Conservation (phyloP, 1,284 basidiomycete species). For the Ganoderma sinense region DNA sequence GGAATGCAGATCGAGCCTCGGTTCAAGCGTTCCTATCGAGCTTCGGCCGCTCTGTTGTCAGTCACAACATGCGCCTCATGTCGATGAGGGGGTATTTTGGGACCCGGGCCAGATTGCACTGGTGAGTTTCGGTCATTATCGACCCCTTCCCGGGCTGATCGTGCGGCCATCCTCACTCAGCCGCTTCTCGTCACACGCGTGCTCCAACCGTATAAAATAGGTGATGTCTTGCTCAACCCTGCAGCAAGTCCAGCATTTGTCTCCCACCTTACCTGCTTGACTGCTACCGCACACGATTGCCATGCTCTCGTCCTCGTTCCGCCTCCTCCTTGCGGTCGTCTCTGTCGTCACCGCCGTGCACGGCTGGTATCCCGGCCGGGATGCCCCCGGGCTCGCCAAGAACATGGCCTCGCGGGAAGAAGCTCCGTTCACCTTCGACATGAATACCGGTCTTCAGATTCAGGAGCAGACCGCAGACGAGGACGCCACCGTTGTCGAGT, state of each 20-base stretch:
- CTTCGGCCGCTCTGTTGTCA: neutral
- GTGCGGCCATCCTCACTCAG: neutral
- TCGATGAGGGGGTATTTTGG: neutral
- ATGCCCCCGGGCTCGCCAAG: constrained; percentile 27
- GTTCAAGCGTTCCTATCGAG: neutral
- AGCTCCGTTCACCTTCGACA: constrained; percentile 31
- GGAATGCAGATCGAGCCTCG: neutral
- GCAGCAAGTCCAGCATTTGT: neutral
- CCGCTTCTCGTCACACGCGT: neutral
- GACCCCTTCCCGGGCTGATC: neutral
- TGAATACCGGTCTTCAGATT: constrained; percentile 32
- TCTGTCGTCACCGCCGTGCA: constrained; percentile 17
- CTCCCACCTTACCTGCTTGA: neutral
- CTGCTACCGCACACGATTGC: neutral
- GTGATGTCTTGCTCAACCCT: neutral
- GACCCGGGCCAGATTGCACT: neutral
- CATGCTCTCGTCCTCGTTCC: constrained; percentile 24
- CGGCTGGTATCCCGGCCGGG: constrained; percentile 26
- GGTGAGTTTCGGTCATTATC: neutral
- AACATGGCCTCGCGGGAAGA: constrained; percentile 24
- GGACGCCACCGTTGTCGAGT: constrained; percentile 35
- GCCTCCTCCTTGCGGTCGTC: constrained; percentile 20
- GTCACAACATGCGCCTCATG: neutral
- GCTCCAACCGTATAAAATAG: neutral
- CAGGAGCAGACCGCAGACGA: constrained; percentile 35